Evolutionary conservation across 805 yeast species (phyloP).

Genomic region (Metschnikowia peoriensis): DNA sequence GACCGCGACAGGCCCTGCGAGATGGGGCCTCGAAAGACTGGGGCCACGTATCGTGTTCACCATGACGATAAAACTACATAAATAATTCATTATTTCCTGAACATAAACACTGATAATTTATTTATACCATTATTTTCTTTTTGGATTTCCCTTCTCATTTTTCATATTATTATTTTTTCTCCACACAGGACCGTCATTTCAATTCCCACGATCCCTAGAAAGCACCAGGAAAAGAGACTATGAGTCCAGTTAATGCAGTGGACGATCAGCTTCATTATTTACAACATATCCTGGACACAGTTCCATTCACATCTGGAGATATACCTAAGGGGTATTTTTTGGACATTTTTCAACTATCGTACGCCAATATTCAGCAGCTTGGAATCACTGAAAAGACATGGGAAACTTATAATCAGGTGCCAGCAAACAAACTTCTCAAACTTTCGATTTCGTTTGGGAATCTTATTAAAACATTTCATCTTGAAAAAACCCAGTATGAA

Average conservation of each 20-base stretch:
- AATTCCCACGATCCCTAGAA: too few relatives aligned
- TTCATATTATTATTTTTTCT: too few relatives aligned
- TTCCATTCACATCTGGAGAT: constrained; percentile 32
- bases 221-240: background rate
- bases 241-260: constrained; percentile 19
- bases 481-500: constrained; percentile 31
- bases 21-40: background rate
- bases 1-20: background rate
- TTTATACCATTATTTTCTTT: too few relatives aligned
- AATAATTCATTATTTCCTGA: too few relatives aligned
- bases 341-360: constrained; percentile 29
- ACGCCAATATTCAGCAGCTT: constrained; percentile 22
- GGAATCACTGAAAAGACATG: constrained; percentile 19
- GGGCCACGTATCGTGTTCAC: background rate
- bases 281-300: constrained; percentile 28
- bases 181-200: too few relatives aligned
- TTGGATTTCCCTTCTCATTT: too few relatives aligned
- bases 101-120: too few relatives aligned
- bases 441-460: constrained; percentile 44
- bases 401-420: constrained; percentile 28
- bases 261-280: constrained; percentile 28
- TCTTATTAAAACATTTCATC: constrained; percentile 33
- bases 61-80: background rate
- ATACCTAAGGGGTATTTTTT: constrained; percentile 24
- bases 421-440: constrained; percentile 37